Percentiles rank a stretch among this genome's conserved stretches.
Conservation (phyloP, 2,329 filamentous ascomycete genomes). For the Eutypa lata region DNA sequence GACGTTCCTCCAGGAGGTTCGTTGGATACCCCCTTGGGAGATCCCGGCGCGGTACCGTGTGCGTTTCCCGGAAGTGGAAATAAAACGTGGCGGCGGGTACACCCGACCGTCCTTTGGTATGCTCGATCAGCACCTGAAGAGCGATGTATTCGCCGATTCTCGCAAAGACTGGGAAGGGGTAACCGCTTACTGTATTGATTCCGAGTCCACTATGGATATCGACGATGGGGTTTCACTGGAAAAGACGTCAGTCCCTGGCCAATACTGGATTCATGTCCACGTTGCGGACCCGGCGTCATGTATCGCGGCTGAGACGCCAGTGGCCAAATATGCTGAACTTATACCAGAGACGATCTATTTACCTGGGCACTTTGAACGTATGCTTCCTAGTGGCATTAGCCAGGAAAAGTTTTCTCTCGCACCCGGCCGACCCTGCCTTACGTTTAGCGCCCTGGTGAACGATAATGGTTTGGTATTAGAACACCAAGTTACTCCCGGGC, state of each 20-base stretch:
- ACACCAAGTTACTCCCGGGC: slow-evolving; percentile 51
- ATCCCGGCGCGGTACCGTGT: slow-evolving; percentile 61
- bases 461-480: slow-evolving; percentile 51
- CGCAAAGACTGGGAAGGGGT: slow-evolving; percentile 59
- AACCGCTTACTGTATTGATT: slow-evolving; percentile 72
- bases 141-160: slow-evolving; percentile 44
- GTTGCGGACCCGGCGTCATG: slow-evolving; percentile 75
- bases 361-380: slow-evolving; percentile 53
- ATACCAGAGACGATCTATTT: slow-evolving; percentile 60
- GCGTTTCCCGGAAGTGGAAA: slow-evolving; percentile 47
- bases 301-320: slow-evolving; percentile 54
- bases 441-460: slow-evolving; percentile 60
- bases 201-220: slow-evolving; percentile 63
- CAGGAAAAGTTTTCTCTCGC: slow-evolving; percentile 53
- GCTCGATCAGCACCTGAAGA: slow-evolving; percentile 32
- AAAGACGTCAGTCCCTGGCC: slow-evolving; percentile 43
- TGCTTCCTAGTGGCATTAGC: slow-evolving; percentile 54
- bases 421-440: slow-evolving; percentile 50
- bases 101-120: slow-evolving; percentile 29
- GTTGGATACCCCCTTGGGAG: slow-evolving; percentile 68
- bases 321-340: slow-evolving; percentile 60
- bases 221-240: slow-evolving; percentile 79
- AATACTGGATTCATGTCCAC: slow-evolving; percentile 76
- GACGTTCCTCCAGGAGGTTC: slow-evolving; percentile 74
- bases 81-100: slow-evolving; percentile 42